phyloP scores from a whole-genome alignment of 2,329 filamentous ascomycete species.

The Scytalidium sp. region DNA sequence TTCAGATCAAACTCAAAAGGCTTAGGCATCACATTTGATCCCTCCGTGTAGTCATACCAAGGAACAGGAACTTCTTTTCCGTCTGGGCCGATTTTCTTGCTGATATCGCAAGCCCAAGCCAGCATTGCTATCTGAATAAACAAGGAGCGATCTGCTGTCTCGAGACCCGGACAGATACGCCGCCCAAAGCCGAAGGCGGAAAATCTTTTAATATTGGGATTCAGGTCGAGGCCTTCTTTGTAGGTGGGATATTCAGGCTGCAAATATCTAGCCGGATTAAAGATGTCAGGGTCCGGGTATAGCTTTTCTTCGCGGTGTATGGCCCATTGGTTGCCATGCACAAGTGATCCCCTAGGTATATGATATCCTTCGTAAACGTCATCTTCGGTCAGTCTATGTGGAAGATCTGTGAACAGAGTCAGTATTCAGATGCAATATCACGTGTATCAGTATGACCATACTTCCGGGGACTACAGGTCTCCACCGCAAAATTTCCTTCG shows the following conservation, averaged over 20 bases:
- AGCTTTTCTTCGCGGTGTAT: constrained; percentile 28
- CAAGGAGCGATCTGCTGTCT: constrained; percentile 47
- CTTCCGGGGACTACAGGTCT: constrained; percentile 43
- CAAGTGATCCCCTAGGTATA: constrained; percentile 35
- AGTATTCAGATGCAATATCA: constrained; percentile 7
- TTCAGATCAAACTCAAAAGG: not conserved
- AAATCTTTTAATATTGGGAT: constrained; percentile 58
- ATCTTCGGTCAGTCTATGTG: constrained; percentile 49
- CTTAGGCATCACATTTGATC: not conserved
- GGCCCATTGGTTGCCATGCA: constrained; percentile 38
- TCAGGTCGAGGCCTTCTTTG: constrained; percentile 43
- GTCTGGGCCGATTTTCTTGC: not conserved
- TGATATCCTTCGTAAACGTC: constrained; percentile 47
- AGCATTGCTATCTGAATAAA: not conserved
- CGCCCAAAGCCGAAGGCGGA: constrained; percentile 50
- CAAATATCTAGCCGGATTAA: constrained; percentile 42
- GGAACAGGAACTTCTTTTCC: not conserved
- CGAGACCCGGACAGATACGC: constrained; percentile 47
- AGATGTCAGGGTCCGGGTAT: constrained; percentile 39
- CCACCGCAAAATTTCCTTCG: constrained; percentile 46
- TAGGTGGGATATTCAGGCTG: constrained; percentile 29
- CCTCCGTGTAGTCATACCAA: not conserved
- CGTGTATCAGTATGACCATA: constrained; percentile 24
- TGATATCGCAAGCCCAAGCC: not conserved
- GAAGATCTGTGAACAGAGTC: constrained; percentile 24